These are phyloP conservation scores for Cyberlindnera suaveolens DNA, from an alignment of 805 yeast species.

Conservation along the genomic window DNA sequence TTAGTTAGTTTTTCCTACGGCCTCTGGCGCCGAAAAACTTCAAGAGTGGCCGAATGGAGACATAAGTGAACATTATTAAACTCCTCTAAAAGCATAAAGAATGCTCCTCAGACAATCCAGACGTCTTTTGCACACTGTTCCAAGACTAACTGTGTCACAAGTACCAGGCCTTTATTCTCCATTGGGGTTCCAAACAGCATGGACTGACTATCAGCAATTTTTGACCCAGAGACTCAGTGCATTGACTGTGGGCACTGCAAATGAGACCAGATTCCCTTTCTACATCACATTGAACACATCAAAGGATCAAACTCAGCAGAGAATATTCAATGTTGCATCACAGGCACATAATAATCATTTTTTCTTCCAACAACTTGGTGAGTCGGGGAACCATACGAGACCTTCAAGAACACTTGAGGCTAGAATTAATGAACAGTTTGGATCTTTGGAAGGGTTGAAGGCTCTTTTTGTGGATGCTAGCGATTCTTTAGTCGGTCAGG, in stretches of 20 bases:
- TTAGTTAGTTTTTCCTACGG: no score
- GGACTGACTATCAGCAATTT: slow-evolving; percentile 75
- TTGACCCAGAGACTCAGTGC: slow-evolving; percentile 54
- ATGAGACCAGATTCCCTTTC: slow-evolving; percentile 71
- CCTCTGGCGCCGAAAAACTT: no score
- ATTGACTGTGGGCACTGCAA: slow-evolving; percentile 70
- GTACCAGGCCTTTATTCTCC: slow-evolving; percentile 56
- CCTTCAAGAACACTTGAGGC: slow-evolving; percentile 32
- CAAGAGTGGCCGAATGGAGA: no score
- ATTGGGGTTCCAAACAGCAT: slow-evolving; percentile 63
- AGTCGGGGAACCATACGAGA: slow-evolving; percentile 18
- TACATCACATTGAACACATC: slow-evolving; percentile 65
- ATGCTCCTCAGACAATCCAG: slow-evolving; percentile 3
- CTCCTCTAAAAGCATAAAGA: not conserved
- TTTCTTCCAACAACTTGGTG: slow-evolving; percentile 58
- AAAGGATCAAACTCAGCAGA: slow-evolving; percentile 56
- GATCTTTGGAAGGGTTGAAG: slow-evolving; percentile 22
- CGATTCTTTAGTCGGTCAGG: slow-evolving; percentile 44
- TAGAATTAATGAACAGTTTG: slow-evolving; percentile 33
- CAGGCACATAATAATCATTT: slow-evolving; percentile 91
- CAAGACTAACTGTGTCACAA: slow-evolving; percentile 39
- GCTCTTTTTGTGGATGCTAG: slow-evolving; percentile 9
- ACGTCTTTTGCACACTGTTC: slow-evolving; percentile 53
- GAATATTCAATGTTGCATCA: slow-evolving; percentile 81
- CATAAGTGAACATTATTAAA: no score